phyloP scores from a whole-genome alignment of 169 alveolate species.

The Plasmodium chabaudi region DNA sequence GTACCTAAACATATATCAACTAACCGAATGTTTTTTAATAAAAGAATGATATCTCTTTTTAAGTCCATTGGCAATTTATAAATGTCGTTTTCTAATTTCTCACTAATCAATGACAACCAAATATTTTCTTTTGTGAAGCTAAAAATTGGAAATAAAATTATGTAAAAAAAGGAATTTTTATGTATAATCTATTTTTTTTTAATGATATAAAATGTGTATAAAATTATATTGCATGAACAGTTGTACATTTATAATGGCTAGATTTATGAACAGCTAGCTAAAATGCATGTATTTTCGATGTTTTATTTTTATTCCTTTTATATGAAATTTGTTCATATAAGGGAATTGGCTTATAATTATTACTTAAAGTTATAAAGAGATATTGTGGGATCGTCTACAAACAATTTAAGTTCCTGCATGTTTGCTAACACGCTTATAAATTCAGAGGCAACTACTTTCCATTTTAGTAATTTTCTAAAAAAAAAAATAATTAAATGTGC shows the following conservation, averaged over 20 bases:
- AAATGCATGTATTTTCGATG: no score
- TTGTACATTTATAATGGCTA: no score
- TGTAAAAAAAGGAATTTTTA: not conserved
- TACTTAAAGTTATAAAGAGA: conserved; percentile 60
- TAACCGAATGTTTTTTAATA: conserved; percentile 58
- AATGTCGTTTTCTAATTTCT: conserved; percentile 53
- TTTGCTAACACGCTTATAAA: conserved; percentile 44
- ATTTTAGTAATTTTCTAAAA: conserved; percentile 58
- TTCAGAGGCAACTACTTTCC: conserved; percentile 74
- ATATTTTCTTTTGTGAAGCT: conserved; percentile 55
- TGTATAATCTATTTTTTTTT: not conserved
- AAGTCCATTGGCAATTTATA: conserved; percentile 72
- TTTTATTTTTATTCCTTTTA: no score
- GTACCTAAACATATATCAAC: conserved; percentile 53
- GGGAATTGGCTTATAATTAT: not conserved
- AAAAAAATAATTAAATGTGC: not conserved
- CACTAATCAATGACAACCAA: conserved; percentile 61
- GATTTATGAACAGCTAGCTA: no score
- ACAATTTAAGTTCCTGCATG: conserved; percentile 59
- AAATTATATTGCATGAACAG: no score
- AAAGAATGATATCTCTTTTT: conserved; percentile 69
- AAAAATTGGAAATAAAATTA: not conserved
- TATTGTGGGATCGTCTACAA: conserved; percentile 48
- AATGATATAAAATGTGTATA: no score
- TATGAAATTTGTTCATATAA: no score